Evolutionary conservation across 768 basidiomycete species (phyloP).

Genomic region (Rhizopogon vulgaris): DNA sequence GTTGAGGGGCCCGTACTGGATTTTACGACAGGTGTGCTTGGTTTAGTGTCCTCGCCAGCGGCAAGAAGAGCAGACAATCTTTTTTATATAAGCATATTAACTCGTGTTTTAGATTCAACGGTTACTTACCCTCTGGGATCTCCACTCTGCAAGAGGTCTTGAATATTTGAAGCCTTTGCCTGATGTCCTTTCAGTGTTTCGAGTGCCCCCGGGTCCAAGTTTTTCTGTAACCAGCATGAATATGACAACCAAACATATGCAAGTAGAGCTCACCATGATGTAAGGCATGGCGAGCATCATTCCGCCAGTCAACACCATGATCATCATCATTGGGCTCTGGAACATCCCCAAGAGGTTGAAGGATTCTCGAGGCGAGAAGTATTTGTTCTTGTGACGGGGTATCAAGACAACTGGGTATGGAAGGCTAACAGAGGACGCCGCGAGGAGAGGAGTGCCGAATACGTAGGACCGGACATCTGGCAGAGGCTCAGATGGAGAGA

Average conservation of each 20-base stretch:
- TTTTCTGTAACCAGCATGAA: constrained; percentile 45
- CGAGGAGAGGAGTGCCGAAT: constrained; percentile 62
- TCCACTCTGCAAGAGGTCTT: constrained; percentile 51
- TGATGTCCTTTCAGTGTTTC: constrained; percentile 61
- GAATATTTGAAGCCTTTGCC: constrained; percentile 47
- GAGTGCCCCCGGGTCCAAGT: constrained; percentile 64
- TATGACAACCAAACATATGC: background rate
- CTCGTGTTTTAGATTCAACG: background rate
- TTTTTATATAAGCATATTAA: constrained; percentile 3
- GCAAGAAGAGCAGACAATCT: constrained; percentile 42
- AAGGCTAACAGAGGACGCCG: constrained; percentile 47
- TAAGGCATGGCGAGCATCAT: constrained; percentile 74
- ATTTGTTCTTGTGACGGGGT: constrained; percentile 51
- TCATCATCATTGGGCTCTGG: constrained; percentile 79
- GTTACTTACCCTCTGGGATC: constrained; percentile 52
- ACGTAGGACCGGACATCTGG: constrained; percentile 59
- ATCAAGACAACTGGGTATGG: constrained; percentile 56
- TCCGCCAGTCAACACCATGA: constrained; percentile 60
- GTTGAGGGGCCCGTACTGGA: constrained; percentile 15
- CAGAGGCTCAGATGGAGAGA: constrained; percentile 34
- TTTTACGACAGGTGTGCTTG: background rate
- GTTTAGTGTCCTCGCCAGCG: constrained; percentile 32
- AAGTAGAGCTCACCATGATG: constrained; percentile 48
- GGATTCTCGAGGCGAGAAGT: constrained; percentile 63
- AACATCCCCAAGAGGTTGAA: constrained; percentile 76